Base-by-base conservation (phyloP, 306 rosid genomes). In the Begonia fuchsioides region DNA sequence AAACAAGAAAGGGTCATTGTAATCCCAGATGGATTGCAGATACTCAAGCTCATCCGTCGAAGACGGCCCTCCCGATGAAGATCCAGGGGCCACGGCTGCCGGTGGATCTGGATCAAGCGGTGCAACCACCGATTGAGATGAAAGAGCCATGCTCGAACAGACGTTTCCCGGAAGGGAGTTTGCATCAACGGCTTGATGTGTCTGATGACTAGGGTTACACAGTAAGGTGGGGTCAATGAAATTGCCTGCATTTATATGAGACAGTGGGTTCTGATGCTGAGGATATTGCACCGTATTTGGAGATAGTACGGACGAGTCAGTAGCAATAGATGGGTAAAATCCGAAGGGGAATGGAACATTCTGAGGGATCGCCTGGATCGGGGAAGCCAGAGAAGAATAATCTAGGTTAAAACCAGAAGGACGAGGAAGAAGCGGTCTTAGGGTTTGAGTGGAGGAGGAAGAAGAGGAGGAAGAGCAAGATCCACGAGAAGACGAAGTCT, bases 401-500 rank as follows among this genome's bases (percentile, higher is more conserved):
- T 63, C 26, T 15, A 60, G 60, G n/a, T 65, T 54, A 3, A 58
- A 72, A 0, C 79, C 69, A 0, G 80, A 44, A 11, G 92, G 93
- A 10, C 93, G 96, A 32, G 94, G 93, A 14, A 78, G 93, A 14
- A 80, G 64, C 1, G 93, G 87, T 0, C 94, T 68, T 10, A 86
- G 86, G 47, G 86, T 77, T 39, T 73, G 87, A 13, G 69, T 41
- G 2, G 86, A 56, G 1, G 82, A 71, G 6, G 71, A 73, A 12
- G 74, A 72, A 0, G 80, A 59, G 10, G 66, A 50, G 3, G 70
- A 54, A 0, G 66, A 59, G n/a, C n/a, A n/a, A 3, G 67, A 39
- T n/a, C 70, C 49, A 13, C 65, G 18, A 8, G 68, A 61, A 4
- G 62, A 51, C 3, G 76, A 64, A 2, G 71, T 58, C 1, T 45